phyloP scores from a whole-genome alignment of 352 stramenopile species.

The Globisporangium nagaii region DNA sequence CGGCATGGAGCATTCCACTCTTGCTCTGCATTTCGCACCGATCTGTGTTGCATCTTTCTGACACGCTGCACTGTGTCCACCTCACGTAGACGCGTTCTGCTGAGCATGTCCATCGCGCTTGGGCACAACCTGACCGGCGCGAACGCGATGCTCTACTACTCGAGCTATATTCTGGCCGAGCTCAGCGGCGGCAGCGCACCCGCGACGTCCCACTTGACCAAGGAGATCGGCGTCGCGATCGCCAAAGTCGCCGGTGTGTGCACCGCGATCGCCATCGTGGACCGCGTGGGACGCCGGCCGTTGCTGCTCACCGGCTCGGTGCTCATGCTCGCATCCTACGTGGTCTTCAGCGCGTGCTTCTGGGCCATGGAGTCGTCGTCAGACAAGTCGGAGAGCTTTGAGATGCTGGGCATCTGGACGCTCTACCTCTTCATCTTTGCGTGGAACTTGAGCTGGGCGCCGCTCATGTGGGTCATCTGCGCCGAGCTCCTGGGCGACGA shows the following conservation, averaged over 20 bases:
- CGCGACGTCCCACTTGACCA: constrained; percentile 22
- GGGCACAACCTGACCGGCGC: constrained; percentile 60
- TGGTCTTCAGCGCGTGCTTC: constrained; percentile 50
- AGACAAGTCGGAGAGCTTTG: constrained; percentile 14
- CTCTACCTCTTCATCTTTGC: constrained; percentile 70
- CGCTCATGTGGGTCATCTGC: constrained; percentile 73
- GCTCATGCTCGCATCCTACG: constrained; percentile 45
- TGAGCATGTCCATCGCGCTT: constrained; percentile 53
- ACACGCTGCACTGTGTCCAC: too few species aligned
- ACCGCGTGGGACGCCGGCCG: constrained; percentile 51
- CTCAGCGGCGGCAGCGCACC: constrained; percentile 16
- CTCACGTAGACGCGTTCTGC: constrained; percentile 32
- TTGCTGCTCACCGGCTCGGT: constrained; percentile 52
- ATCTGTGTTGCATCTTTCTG: too few species aligned
- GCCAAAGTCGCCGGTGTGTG: constrained; percentile 64
- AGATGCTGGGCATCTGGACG: constrained; percentile 50
- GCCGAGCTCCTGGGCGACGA: constrained; percentile 60
- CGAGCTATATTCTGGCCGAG: constrained; percentile 59
- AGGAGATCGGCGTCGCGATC: constrained; percentile 58
- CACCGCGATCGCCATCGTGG: constrained; percentile 40
- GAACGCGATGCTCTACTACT: constrained; percentile 82
- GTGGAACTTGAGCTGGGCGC: constrained; percentile 73
- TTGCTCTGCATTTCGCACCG: too few species aligned
- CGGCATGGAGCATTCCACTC: neutral
- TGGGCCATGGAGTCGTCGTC: constrained; percentile 24